Conservation (phyloP, 208 protist species). For the Leishmania braziliensis region DNA sequence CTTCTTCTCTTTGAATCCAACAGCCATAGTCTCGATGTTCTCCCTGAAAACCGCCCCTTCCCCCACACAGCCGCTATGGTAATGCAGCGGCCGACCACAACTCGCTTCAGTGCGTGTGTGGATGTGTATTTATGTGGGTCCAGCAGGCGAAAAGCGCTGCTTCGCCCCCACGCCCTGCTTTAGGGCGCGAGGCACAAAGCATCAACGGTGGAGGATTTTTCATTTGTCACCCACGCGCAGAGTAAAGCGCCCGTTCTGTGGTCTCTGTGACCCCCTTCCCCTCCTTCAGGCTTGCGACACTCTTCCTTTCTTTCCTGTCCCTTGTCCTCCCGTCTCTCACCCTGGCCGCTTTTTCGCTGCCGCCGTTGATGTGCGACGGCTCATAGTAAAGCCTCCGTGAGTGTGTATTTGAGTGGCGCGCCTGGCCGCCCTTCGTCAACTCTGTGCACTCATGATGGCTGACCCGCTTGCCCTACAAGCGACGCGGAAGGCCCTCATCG, state of each 20-base stretch:
- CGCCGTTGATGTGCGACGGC: background rate
- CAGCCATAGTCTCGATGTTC: background rate
- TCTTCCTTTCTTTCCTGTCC: background rate
- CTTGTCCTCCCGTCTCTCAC: background rate
- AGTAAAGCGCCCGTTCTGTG: background rate
- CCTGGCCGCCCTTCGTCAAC: background rate
- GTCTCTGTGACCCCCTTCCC: background rate
- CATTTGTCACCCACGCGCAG: background rate
- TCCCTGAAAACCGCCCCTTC: background rate
- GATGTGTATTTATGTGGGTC: background rate
- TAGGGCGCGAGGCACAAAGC: background rate
- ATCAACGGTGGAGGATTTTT: background rate
- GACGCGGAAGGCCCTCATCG: conserved; percentile 50
- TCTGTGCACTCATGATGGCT: conserved; percentile 25
- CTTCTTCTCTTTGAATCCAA: background rate
- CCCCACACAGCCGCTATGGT: background rate
- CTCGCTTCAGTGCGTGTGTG: background rate
- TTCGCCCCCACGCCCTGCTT: background rate
- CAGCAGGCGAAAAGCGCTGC: background rate
- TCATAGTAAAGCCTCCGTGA: background rate
- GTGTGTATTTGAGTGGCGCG: background rate
- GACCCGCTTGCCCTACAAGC: conserved; percentile 44
- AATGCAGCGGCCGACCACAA: background rate
- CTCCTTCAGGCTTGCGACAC: background rate
- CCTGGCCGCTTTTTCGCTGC: background rate